Base-by-base conservation (phyloP, 352 stramenopile species). In the Phytophthora agathidicida region DNA sequence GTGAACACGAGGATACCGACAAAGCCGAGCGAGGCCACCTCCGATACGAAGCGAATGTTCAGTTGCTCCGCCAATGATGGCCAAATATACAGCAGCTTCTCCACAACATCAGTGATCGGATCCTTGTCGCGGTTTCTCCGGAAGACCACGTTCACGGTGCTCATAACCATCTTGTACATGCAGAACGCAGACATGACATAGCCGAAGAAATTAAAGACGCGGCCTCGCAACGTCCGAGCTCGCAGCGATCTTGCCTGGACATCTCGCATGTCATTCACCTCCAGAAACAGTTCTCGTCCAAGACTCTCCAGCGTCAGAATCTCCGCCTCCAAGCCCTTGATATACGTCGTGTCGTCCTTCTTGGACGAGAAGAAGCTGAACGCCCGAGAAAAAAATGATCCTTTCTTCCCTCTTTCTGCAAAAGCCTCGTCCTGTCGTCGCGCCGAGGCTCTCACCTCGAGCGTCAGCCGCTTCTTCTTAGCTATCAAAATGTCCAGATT, bases 141-240 rank as follows among this genome's bases (percentile, higher is more conserved):
- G 37, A 94, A 93, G 6, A 89, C 72, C 26, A 92, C 83, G 56
- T 94, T 94, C 23, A 90, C 59, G 0, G 81, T 93, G 68, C 83
- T 92, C 83, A 92, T 93, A 27, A 89, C 44, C 85, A 92, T 94
- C 49, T 94, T 94, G 75, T 94, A 94, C 39, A 94, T 66, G 37
- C 85, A 94, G 45, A 94, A 92, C 7, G 55, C 79, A 37, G 80
- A 92, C 42, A 94, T 70, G 13, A 86, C 60, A 52, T 92, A 92
- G 17, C 82, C 85, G 30, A 92, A 91, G 14, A 87, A 71, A 50
- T 94, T 94, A 63, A 92, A 88, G n/a, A 92, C 38, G 7, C 85
- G 80, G 0, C 85, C 85, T 8, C 80, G 81, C 10, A 91, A 50
- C n/a, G 81, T 93, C 7, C 56, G 59, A 5, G 83, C 82, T n/a